Conservation (phyloP, 257 asterid genomes). For the Primulina eburnea region DNA sequence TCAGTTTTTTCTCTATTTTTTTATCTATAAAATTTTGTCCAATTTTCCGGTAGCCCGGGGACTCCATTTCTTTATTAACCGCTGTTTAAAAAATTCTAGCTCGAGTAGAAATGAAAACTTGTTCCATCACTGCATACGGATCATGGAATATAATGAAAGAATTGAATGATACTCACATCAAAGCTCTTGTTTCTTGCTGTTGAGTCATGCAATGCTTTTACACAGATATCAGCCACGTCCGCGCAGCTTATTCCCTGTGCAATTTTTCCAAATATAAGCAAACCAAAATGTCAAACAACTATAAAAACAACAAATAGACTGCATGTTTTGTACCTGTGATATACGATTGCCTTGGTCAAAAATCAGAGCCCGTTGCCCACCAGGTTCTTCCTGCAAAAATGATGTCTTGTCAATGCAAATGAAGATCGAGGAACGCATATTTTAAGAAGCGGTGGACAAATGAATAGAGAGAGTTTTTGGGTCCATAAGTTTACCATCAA, state of each 20-base stretch:
- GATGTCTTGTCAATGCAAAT: background rate
- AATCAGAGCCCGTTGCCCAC: slow-evolving; percentile 96
- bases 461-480: background rate
- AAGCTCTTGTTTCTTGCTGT: slow-evolving; percentile 99
- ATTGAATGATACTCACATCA: slow-evolving; percentile 54
- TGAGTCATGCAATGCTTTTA: slow-evolving; percentile 92
- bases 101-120: too few relatives aligned
- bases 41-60: too few relatives aligned
- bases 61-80: too few relatives aligned
- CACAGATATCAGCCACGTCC: slow-evolving; percentile 97
- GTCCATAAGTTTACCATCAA: slow-evolving; percentile 51
- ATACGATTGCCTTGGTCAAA: slow-evolving; percentile 97
- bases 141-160: background rate
- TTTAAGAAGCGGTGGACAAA: background rate
- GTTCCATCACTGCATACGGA: too few relatives aligned
- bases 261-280: slow-evolving; percentile 5
- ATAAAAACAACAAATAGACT: slow-evolving; percentile 1
- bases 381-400: slow-evolving; percentile 87
- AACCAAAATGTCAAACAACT: background rate
- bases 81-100: too few relatives aligned
- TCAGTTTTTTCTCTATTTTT: too few relatives aligned
- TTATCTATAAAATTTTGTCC: too few relatives aligned
- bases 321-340: slow-evolving; percentile 58
- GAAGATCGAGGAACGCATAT: background rate
- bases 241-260: slow-evolving; percentile 95